A percentile compares a stretch with the other conserved stretches of the same genome.
Conservation (phyloP, 2,329 filamentous ascomycete species). For the Epichloe sylvatica region DNA sequence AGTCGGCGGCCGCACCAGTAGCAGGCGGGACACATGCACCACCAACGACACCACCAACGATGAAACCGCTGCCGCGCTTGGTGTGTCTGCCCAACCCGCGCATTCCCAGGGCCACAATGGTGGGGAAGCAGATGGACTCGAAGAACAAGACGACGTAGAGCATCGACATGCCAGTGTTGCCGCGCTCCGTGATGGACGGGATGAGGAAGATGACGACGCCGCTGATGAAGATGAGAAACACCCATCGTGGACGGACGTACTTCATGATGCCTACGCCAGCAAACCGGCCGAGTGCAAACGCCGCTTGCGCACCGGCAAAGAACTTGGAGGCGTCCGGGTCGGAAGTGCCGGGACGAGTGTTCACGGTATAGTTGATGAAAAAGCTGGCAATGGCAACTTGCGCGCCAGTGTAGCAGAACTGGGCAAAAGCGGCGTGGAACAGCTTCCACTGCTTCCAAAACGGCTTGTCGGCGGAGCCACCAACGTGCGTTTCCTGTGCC, state of each 20-base stretch:
- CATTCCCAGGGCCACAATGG: constrained; percentile 65
- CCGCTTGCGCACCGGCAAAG: constrained; percentile 60
- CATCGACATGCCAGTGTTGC: constrained; percentile 41
- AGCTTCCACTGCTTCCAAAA: constrained; percentile 59
- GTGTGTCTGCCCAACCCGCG: constrained; percentile 62
- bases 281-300: constrained; percentile 61
- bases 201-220: constrained; percentile 49
- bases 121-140: constrained; percentile 68
- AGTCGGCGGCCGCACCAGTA: constrained; percentile 53
- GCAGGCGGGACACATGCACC: constrained; percentile 63
- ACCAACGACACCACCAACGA: constrained; percentile 54
- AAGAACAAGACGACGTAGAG: constrained; percentile 63
- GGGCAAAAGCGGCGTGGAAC: constrained; percentile 61
- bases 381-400: constrained; percentile 53
- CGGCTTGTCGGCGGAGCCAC: constrained; percentile 41
- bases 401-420: constrained; percentile 67
- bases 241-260: constrained; percentile 48
- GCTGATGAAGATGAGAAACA: constrained; percentile 53
- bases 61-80: constrained; percentile 60
- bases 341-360: constrained; percentile 39
- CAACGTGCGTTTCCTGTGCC: constrained; percentile 37
- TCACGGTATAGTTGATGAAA: constrained; percentile 61
- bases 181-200: constrained; percentile 32
- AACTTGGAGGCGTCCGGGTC: constrained; percentile 46
- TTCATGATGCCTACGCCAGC: constrained; percentile 53